A percentile compares a stretch with the other conserved stretches of the same genome.
phyloP scores from a whole-genome alignment of 768 basidiomycete genomes.

The Suillus placidus region DNA sequence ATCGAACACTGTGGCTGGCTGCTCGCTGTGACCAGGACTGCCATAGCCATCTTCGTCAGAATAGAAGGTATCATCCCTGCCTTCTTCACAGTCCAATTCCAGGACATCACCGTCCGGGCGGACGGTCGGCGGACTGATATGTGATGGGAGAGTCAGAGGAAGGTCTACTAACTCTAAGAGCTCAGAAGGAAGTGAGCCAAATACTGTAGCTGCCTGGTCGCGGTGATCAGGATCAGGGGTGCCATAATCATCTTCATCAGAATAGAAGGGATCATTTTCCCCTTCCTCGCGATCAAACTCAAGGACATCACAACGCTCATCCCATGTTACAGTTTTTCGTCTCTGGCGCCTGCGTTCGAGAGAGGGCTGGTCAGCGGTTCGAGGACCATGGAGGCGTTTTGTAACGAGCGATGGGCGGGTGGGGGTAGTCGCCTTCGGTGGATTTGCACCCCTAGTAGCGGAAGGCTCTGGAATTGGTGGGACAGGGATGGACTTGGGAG shows the following conservation, averaged over 20 bases:
- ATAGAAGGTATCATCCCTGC: conserved; percentile 50
- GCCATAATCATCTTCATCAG: conserved; percentile 36
- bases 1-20: conserved; percentile 16
- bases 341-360: conserved; percentile 48
- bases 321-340: conserved; percentile 79
- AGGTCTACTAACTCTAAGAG: conserved; percentile 60
- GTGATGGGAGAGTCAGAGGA: conserved; percentile 66
- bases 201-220: conserved; percentile 15
- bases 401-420: conserved; percentile 71
- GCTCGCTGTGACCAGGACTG: conserved; percentile 15
- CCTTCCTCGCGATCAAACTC: conserved; percentile 74
- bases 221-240: conserved; percentile 21
- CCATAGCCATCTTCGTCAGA: conserved; percentile 37
- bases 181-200: conserved; percentile 47
- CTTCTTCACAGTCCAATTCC: conserved; percentile 72
- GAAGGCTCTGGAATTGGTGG: conserved; percentile 40
- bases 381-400: conserved; percentile 75
- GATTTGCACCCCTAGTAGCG: conserved; percentile 33
- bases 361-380: conserved; percentile 46
- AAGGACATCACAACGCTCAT: conserved; percentile 78
- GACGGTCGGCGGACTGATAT: conserved; percentile 21
- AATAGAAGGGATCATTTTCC: conserved; percentile 50
- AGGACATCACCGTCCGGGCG: conserved; percentile 61
- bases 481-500: conserved; percentile 33
- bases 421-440: conserved; percentile 29